Evolutionary conservation across 768 basidiomycete genomes (phyloP), one percentile per base, ranked within the genome.

Genomic region (Mycena capillaripes): DNA sequence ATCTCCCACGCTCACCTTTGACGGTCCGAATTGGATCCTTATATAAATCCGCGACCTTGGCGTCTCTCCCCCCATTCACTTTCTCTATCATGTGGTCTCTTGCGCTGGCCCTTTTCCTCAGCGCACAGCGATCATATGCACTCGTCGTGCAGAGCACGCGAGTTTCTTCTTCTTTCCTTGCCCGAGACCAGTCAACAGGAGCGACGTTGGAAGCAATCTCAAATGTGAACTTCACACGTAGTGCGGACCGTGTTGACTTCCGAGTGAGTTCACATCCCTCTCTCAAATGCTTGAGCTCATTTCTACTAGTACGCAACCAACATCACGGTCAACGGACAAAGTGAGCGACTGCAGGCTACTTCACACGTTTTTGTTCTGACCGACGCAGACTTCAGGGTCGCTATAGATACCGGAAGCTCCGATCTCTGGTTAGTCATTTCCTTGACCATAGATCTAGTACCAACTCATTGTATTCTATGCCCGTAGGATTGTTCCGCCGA

Each of bases 321-420:
- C 38, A 46, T 58, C 53, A 56, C 53, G 2, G 19, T 67, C 19
- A 67, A 67, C 29, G 66, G 66, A 23, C 44, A 62, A 34, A 36
- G 61, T 48, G 17, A 30, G 61, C 17, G 8, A 16, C 4, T 2
- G 4, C 40, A 3, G 16, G 19, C 7, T 5, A 16, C 17, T 19
- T 42, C 27, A 17, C 6, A 38, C 14, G 27, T 23, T 10, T 57
- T 10, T 8, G 46, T 19, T 19, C 25, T 27, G 30, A 11, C 38
- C n/a, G 32, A 11, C 30, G n/a, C n/a, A 64, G 63, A n/a, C 38
- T 64, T 64, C 63, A 64, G 23, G 1, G 52, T 42, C 0, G 10
- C 27, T 3, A 53, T 64, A n/a, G 63, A 64, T 30, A 64, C 50
- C 10, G 63, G 63, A 19, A 64, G 63, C 29, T 27, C 50, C 14